These are phyloP conservation scores for Schwanniomyces yamadae DNA, from an alignment of 805 yeast species.

Conservation along the genomic window DNA sequence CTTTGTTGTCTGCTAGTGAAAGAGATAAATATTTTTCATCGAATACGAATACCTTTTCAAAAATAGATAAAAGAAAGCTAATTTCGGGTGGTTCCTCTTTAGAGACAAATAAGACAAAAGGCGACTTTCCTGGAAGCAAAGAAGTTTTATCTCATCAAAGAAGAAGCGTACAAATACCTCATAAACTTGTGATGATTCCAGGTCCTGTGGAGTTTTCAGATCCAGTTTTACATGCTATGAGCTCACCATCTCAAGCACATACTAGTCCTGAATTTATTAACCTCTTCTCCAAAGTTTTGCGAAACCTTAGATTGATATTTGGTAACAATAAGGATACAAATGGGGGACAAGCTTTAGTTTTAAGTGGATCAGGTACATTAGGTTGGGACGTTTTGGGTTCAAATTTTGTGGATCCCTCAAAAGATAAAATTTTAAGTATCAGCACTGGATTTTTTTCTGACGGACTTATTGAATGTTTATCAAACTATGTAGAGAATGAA, in stretches of 20 bases:
- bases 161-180: background rate
- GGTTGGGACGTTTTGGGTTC: conserved; percentile 11
- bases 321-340: conserved; percentile 5
- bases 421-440: conserved; percentile 9
- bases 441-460: conserved; percentile 9
- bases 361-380: conserved; percentile 9
- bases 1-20: conserved; percentile 14
- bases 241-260: conserved; percentile 7
- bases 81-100: background rate
- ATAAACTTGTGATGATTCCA: conserved; percentile 8
- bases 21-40: conserved; percentile 6
- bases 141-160: background rate
- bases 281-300: conserved; percentile 5
- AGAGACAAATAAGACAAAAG: background rate
- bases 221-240: conserved; percentile 6
- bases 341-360: conserved; percentile 8
- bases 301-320: conserved; percentile 6
- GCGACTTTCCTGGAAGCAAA: background rate
- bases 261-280: conserved; percentile 8
- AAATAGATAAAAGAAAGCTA: background rate
- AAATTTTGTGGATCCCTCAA: conserved; percentile 12
- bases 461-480: conserved; percentile 7
- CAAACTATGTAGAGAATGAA: conserved; percentile 9
- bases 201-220: conserved; percentile 9
- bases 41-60: background rate